phyloP scores from a whole-genome alignment of 2,329 filamentous ascomycete genomes.

The Fusarium euwallaceae region DNA sequence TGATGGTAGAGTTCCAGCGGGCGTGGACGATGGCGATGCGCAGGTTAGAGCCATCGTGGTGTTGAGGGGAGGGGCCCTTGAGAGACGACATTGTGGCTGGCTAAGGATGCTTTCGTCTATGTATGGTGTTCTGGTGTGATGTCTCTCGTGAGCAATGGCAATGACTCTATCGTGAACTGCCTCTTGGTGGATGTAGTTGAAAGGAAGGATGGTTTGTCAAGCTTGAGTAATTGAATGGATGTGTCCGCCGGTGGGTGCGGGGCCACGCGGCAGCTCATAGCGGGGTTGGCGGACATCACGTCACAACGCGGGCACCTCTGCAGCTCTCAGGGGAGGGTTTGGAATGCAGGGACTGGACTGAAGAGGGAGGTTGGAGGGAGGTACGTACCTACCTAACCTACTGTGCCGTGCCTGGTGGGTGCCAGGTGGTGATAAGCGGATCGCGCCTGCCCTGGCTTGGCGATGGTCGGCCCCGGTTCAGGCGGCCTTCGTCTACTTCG shows the following conservation, averaged over 20 bases:
- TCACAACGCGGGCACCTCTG: slow-evolving; percentile 28
- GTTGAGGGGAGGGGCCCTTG: slow-evolving; percentile 69
- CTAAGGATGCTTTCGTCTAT: neutral
- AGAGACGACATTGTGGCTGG: slow-evolving; percentile 53
- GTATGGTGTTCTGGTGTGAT: neutral
- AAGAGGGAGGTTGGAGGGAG: slow-evolving; percentile 16
- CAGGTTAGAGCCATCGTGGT: slow-evolving; percentile 77
- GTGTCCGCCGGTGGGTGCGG: slow-evolving; percentile 33
- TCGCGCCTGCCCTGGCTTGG: slow-evolving; percentile 28
- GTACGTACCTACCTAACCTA: slow-evolving; percentile 20
- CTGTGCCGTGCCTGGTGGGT: neutral
- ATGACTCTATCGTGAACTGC: slow-evolving; percentile 20
- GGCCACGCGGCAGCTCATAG: slow-evolving; percentile 36
- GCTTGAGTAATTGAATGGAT: slow-evolving; percentile 20
- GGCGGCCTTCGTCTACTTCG: neutral
- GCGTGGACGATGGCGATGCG: slow-evolving; percentile 96
- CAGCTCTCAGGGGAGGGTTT: slow-evolving; percentile 7
- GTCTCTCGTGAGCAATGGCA: neutral
- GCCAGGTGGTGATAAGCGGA: neutral
- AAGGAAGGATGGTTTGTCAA: slow-evolving; percentile 20
- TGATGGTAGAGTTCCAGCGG: slow-evolving; percentile 92
- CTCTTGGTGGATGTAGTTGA: slow-evolving; percentile 2
- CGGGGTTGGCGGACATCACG: slow-evolving; percentile 43
- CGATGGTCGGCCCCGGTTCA: slow-evolving; percentile 6
- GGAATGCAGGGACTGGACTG: slow-evolving; percentile 42